Evolutionary conservation across 2,329 filamentous ascomycete species (phyloP), one percentile per base, ranked within the genome.

Genomic region (Didymosphaeria variabile): DNA sequence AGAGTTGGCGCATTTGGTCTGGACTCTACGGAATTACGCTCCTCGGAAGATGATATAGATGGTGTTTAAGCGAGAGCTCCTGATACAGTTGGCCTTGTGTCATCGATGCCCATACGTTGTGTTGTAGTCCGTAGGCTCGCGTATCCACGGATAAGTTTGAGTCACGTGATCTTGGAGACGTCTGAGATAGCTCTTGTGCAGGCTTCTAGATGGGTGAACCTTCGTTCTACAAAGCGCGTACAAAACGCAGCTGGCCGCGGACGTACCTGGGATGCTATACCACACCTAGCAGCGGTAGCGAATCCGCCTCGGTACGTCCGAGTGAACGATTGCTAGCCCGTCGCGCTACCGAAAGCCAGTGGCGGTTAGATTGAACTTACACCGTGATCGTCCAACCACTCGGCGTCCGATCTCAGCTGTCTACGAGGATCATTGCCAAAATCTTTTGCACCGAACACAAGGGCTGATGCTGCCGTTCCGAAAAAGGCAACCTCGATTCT

Each of bases 331-430:
- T 15, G 44, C 10, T 47, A 29, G 23, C 9, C 44, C 44, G 44
- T 47, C 5, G 49, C 50, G 50, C 50, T 40, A 50, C 19, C 29
- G 29, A 50, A 21, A 17, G 29, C 50, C 34, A 52, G 19, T 29
- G 19, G 32, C 21, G 26, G n/a, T 29, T 40, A 52, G 21, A 26
- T 13, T 29, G 19, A 52, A 40, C 34, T 21, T 9, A 40, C 32
- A 40, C 34, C 50, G 49, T 12, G 17, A 51, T 38, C 49, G 15
- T 51, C 31, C 17, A 34, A 36, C 49, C 31, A 51, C 29, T 21
- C 49, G 21, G 36, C 15, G 29, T 36, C 31, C 26, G 31, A 36
- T 23, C n/a, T 51, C 31, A 36, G 29, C 5, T 21, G 5, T 9
- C 31, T 44, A 17, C 7, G 6, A 19, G n/a, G 31, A 15, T 38